A percentile compares a stretch with the other conserved stretches of the same genome.
phyloP scores from a whole-genome alignment of 2,329 filamentous ascomycete genomes.

The Zymoseptoria crescenta region DNA sequence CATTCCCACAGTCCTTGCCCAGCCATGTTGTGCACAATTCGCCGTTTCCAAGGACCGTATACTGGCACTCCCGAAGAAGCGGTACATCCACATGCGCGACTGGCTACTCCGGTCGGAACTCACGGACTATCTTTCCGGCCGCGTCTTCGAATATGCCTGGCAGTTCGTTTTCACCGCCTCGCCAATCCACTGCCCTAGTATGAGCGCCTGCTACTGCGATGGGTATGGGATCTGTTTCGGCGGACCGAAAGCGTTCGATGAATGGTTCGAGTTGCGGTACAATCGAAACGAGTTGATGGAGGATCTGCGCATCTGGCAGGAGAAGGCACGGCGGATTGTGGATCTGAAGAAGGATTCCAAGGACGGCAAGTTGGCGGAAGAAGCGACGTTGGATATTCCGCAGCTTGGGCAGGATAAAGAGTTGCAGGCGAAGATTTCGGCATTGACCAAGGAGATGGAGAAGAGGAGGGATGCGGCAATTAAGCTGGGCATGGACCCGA shows the following conservation, averaged over 20 bases:
- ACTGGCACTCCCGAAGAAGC: slow-evolving; percentile 43
- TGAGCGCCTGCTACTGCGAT: slow-evolving; percentile 56
- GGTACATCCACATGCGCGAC: slow-evolving; percentile 51
- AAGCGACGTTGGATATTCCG: slow-evolving; percentile 32
- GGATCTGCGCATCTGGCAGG: slow-evolving; percentile 37
- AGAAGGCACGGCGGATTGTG: slow-evolving; percentile 32
- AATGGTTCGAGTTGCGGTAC: slow-evolving; percentile 42
- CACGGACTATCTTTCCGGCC: slow-evolving; percentile 48
- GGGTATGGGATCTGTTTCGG: slow-evolving; percentile 57
- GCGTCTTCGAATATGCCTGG: slow-evolving; percentile 59
- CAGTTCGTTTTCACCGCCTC: slow-evolving; percentile 52
- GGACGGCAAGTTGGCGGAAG: slow-evolving; percentile 34
- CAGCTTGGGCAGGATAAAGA: slow-evolving; percentile 37
- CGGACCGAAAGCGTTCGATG: slow-evolving; percentile 40
- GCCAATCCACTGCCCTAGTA: slow-evolving; percentile 42
- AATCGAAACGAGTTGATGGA: slow-evolving; percentile 35
- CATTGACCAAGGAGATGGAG: slow-evolving; percentile 37
- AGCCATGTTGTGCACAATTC: slow-evolving; percentile 59
- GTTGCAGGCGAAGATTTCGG: slow-evolving; percentile 38
- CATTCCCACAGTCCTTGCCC: slow-evolving; percentile 45
- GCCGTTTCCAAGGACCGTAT: slow-evolving; percentile 53
- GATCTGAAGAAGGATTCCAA: slow-evolving; percentile 31
- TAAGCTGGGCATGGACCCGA: slow-evolving; percentile 44
- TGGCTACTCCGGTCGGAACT: slow-evolving; percentile 54
- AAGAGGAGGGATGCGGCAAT: slow-evolving; percentile 39